phyloP scores from a whole-genome alignment of 1,139 yeast genomes.

The Yamadazyma epiphylla region DNA sequence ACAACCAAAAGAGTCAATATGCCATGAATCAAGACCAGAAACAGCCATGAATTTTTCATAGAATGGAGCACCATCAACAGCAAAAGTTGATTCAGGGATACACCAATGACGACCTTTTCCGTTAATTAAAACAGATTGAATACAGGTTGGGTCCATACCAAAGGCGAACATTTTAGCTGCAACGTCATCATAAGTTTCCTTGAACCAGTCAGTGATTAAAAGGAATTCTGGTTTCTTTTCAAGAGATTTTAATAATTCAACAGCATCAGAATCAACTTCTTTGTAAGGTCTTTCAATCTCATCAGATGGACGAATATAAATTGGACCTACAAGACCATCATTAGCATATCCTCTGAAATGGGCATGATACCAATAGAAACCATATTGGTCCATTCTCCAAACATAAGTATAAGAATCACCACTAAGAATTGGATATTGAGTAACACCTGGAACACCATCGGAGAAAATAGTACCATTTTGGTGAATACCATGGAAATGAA shows the following conservation, averaged over 20 bases:
- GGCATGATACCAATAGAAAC: conserved; percentile 52
- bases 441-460: conserved; percentile 32
- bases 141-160: conserved; percentile 33
- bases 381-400: conserved; percentile 37
- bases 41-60: conserved; percentile 4
- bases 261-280: conserved; percentile 13
- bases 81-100: conserved; percentile 8
- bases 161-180: conserved; percentile 21
- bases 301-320: conserved; percentile 21
- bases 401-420: conserved; percentile 33
- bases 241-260: conserved; percentile 12
- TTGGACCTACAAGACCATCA: conserved; percentile 45
- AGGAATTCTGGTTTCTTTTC: conserved; percentile 21
- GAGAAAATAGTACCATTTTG: conserved; percentile 35
- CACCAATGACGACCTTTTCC: conserved; percentile 28
- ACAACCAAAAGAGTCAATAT: conserved; percentile 16
- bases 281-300: conserved; percentile 22
- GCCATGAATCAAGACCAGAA: conserved; percentile 15
- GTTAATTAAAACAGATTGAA: conserved; percentile 26
- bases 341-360: conserved; percentile 46
- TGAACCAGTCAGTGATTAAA: conserved; percentile 25
- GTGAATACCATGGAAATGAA: conserved; percentile 48
- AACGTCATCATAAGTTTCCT: conserved; percentile 21
- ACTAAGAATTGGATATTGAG: conserved; percentile 49
- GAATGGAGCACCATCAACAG: conserved; percentile 9